Evolutionary conservation across 805 yeast species (phyloP).

Genomic region (Brettanomyces anomalus): DNA sequence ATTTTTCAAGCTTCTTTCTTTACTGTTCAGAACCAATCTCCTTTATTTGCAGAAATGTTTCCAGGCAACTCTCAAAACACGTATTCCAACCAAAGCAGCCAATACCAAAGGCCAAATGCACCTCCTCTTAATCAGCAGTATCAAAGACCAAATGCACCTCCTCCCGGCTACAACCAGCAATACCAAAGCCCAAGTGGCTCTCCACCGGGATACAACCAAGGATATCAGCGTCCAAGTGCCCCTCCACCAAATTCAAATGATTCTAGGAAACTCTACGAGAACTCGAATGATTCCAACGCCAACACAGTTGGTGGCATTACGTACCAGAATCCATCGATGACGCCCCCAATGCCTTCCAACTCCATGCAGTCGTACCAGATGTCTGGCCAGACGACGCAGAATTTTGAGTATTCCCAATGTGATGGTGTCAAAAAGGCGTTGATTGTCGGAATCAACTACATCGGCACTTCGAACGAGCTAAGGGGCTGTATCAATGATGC

Average conservation of each 20-base stretch:
- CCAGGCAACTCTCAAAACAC: conserved; percentile 13
- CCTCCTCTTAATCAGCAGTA: conserved; percentile 4
- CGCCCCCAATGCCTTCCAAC: conserved; percentile 15
- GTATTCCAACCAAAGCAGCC: conserved; percentile 4
- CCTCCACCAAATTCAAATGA: neutral
- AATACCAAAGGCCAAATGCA: neutral
- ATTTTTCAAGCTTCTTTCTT: too few relatives aligned
- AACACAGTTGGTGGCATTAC: conserved; percentile 5
- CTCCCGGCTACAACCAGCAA: conserved; percentile 5
- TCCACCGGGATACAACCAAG: conserved; percentile 1
- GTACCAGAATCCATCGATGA: conserved; percentile 15
- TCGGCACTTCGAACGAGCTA: conserved; percentile 50
- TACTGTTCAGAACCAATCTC: too few relatives aligned
- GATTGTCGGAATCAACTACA: conserved; percentile 70
- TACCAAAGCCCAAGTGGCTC: neutral
- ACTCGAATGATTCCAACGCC: neutral
- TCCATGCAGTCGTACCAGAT: conserved; percentile 14
- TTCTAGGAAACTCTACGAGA: neutral
- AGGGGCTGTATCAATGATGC: conserved; percentile 81
- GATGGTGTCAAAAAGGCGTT: conserved; percentile 68
- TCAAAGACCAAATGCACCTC: conserved; percentile 2
- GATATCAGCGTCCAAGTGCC: neutral
- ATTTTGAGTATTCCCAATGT: conserved; percentile 55
- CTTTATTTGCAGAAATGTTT: too few relatives aligned
- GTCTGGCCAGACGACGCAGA: conserved; percentile 24